Base-by-base conservation (phyloP, 2,329 filamentous ascomycete genomes). In the Ascocoryne sarcoides region DNA sequence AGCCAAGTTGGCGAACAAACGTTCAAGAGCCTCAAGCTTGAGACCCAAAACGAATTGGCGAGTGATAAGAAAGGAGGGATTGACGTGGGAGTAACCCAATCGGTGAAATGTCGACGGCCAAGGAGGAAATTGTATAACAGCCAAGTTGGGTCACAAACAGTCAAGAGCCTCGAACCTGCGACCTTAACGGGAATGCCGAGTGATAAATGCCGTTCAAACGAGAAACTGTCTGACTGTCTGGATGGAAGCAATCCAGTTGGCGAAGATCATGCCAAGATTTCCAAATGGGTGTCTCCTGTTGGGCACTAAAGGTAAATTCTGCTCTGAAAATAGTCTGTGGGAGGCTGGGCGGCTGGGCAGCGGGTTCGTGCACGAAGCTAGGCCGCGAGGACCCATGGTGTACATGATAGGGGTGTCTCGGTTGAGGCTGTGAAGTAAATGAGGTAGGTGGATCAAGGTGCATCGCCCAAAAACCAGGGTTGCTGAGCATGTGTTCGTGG, bases 401-500 rank as follows among this genome's bases (percentile, higher is more conserved):
- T 12, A 26, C 7, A 7, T 14, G 10, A 36, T n/a, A 21, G 18
- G 18, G 21, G 16, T 17, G 21, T 14, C 5, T 28, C 18, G 20
- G 32, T 33, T 39, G 41, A 19, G 32, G 36, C 42, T 29, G 38
- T 28, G 15, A n/a, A 29, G 7, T 41, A 30, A 40, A 39, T 20
- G 37, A 44, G 30, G 31, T 5, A 8, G 20, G 37, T 44, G 34
- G 37, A 36, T 32, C 5, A 32, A 17, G 31, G 14, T 18, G 23
- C 32, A 19, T 38, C 16, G 19, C 14, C 20, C 21, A 36, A 28
- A 35, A 18, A 23, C 20, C 21, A 60, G 65, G 68, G 68, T 5
- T 64, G 70, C 48, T 71, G 70, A 43, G 62, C 70, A n/a, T 68
- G 68, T 2, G 58, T 61, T 19, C 57, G 66, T 4, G 65, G 60